Evolutionary conservation across 140 eudicot genomes (phyloP).

Genomic region (Stevia rebaudiana): DNA sequence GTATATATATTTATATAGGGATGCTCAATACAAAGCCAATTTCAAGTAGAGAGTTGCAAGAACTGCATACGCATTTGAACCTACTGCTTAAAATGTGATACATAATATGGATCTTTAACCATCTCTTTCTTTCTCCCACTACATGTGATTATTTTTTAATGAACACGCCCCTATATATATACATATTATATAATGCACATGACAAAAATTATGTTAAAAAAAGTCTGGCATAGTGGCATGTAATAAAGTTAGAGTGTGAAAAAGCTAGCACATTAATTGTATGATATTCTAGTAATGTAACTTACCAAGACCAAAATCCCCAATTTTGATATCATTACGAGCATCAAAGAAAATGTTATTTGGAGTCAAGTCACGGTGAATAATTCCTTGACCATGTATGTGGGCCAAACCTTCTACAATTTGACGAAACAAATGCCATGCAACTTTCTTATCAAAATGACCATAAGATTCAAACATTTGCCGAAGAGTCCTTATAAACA

Average conservation of each 20-base stretch:
- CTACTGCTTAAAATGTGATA: neutral
- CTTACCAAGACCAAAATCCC: slow-evolving; percentile 98
- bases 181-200: neutral
- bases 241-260: neutral
- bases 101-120: neutral
- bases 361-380: slow-evolving; percentile 96
- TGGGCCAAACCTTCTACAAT: slow-evolving; percentile 92
- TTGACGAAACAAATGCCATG: slow-evolving; percentile 87
- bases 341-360: slow-evolving; percentile 91
- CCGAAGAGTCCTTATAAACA: slow-evolving; percentile 60
- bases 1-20: neutral
- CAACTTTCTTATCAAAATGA: slow-evolving; percentile 75
- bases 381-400: slow-evolving; percentile 91
- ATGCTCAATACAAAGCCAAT: neutral
- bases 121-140: neutral
- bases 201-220: neutral
- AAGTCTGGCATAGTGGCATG: neutral
- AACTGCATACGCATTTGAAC: neutral
- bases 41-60: neutral
- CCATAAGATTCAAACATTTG: slow-evolving; percentile 75
- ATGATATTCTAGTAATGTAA: neutral
- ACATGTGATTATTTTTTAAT: neutral
- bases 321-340: slow-evolving; percentile 87
- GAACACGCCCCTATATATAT: neutral
- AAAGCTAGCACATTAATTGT: neutral